Base-by-base conservation (phyloP, 805 yeast genomes). In the Barnettozyma californica region DNA sequence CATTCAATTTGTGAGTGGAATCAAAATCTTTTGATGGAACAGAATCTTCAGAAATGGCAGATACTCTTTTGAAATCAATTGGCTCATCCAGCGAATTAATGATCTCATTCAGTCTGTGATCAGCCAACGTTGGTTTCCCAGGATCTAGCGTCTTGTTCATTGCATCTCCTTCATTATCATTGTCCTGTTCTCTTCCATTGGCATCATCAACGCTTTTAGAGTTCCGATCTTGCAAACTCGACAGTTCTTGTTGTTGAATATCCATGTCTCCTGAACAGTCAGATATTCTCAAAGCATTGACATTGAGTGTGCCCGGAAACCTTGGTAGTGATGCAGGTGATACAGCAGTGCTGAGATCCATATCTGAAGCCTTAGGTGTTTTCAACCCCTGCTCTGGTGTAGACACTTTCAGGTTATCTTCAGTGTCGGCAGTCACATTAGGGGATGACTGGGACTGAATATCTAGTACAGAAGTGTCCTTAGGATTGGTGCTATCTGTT, bases 271-370 rank as follows among this genome's bases (percentile, higher is more conserved):
- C 26, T 3, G 60, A 55, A 21, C 31, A 47, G 16, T 44, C 45
- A 1, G 59, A 50, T 35, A 41, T 48, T 11, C 69, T 66, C 34
- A 76, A 57, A 1, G 77, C 84, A 33, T 67, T 73, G 45, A 77
- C 77, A 45, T 73, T 67, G 47, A 70, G 60, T 0, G 77, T 69
- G 2, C 74, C 80, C 1, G 77, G 74, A 53, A 69, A 63, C 26
- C 80, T 61, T 8, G 80, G 80, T 16, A 73, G 53, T 13, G 62
- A 54, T 3, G 59, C 63, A 2, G 64, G 64, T 0, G 61, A 60
- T 4, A 39, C 41, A 14, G 53, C 34, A 3, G 23, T 41, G 31
- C 50, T 53, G n/a, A 46, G 35, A 13, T 47, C 50, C n/a, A 23
- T 9, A 6, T 38, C 31, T 8, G 57, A 52, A 2, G 53, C 40